Evolutionary conservation across 129 eudicot genomes (phyloP).

Genomic region (Flaveria ramosissima): DNA sequence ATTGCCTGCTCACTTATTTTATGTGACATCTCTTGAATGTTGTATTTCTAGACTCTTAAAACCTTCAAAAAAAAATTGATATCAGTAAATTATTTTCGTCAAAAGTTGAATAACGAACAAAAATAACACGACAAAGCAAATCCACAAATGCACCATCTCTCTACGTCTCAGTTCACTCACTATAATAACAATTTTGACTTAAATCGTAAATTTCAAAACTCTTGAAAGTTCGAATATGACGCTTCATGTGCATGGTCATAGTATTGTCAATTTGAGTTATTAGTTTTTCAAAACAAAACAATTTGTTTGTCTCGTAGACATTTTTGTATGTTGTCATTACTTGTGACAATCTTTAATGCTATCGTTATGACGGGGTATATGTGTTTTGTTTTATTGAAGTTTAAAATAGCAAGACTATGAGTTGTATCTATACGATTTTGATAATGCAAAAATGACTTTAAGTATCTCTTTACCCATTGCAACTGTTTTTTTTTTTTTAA

Average conservation of each 20-base stretch:
- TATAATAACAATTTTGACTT: background rate
- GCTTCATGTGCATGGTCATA: slow-evolving; percentile 32
- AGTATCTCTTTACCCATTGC: no score
- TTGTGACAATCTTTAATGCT: slow-evolving; percentile 3
- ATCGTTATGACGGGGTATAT: slow-evolving; percentile 8
- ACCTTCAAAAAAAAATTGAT: background rate
- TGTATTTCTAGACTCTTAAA: background rate
- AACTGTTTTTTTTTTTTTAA: no score
- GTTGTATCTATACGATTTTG: background rate
- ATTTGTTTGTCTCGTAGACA: background rate
- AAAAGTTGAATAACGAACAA: background rate
- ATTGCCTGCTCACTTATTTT: background rate
- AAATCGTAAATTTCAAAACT: background rate
- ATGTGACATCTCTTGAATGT: slow-evolving; percentile 1
- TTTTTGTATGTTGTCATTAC: slow-evolving; percentile 12
- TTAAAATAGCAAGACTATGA: background rate
- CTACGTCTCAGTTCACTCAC: background rate
- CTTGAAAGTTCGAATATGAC: slow-evolving; percentile 6
- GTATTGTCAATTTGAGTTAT: slow-evolving; percentile 30
- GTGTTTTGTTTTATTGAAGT: background rate
- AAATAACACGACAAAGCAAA: slow-evolving; percentile 20
- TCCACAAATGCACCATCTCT: background rate
- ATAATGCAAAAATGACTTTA: background rate
- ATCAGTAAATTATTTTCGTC: slow-evolving; percentile 7
- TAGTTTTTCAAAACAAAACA: slow-evolving; percentile 15